Evolutionary conservation across 352 stramenopile species (phyloP).

Genomic region (Phytopythium montanum): DNA sequence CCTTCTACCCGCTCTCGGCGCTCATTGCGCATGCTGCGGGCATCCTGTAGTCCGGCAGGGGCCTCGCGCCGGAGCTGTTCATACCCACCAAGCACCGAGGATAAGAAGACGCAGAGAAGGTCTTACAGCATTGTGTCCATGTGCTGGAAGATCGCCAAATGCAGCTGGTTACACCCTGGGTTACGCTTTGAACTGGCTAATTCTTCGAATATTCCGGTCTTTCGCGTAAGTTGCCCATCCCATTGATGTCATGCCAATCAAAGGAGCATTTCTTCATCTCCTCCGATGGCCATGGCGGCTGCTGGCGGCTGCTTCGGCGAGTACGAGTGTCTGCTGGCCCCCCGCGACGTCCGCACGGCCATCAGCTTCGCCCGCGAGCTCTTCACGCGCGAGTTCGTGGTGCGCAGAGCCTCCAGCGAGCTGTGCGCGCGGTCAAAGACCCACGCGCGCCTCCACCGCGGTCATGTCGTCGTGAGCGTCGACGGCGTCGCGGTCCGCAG

Average conservation of each 20-base stretch:
- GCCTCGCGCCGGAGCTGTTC: too few species aligned
- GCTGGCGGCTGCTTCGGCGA: slow-evolving; percentile 18
- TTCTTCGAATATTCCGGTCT: not conserved
- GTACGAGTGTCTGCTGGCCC: slow-evolving; percentile 25
- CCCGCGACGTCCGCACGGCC: slow-evolving; percentile 8
- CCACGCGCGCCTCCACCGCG: slow-evolving; percentile 19
- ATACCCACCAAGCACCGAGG: too few species aligned
- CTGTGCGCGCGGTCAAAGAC: slow-evolving; percentile 12
- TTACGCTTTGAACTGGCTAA: not conserved
- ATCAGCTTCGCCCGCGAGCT: slow-evolving; percentile 34
- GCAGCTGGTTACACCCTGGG: not conserved
- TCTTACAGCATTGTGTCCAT: not conserved
- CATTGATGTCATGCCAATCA: not conserved
- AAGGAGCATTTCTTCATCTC: not conserved
- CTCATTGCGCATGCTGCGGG: slow-evolving; percentile 23
- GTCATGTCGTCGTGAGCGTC: slow-evolving; percentile 32
- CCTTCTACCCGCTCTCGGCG: slow-evolving; percentile 56
- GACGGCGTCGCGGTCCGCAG: slow-evolving; percentile 16
- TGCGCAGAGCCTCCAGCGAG: slow-evolving; percentile 20
- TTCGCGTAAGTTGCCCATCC: not conserved
- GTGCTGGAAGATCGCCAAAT: slow-evolving; percentile 6
- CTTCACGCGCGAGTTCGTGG: slow-evolving; percentile 38
- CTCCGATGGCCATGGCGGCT: not conserved
- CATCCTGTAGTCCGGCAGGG: slow-evolving; percentile 22
- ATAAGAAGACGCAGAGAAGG: too few species aligned